Evolutionary conservation across 441 rosid genomes (phyloP).

Genomic region (Adansonia madagascariensis): DNA sequence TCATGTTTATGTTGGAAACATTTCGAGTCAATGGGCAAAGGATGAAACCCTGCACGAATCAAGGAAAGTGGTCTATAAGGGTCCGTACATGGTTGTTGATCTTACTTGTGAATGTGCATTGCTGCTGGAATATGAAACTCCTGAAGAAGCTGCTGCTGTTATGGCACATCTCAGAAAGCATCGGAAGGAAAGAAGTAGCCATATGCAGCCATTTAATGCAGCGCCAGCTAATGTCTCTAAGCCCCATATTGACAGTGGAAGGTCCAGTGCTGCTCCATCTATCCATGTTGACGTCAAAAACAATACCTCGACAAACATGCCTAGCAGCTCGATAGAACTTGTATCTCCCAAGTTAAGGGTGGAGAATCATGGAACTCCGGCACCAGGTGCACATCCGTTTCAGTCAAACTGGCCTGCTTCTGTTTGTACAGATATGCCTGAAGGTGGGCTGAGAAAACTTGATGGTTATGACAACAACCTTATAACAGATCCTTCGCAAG

Average conservation of each 20-base stretch:
- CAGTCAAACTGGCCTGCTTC: constrained; percentile 54
- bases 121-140: constrained; percentile 87
- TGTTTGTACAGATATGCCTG: constrained; percentile 36
- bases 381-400: constrained; percentile 51
- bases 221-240: constrained; percentile 48
- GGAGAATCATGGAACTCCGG: constrained; percentile 50
- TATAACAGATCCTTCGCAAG: constrained; percentile 46
- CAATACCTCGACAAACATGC: constrained; percentile 44
- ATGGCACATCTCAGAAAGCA: constrained; percentile 83
- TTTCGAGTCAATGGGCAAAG: constrained; percentile 83
- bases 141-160: constrained; percentile 85
- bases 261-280: constrained; percentile 50
- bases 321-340: constrained; percentile 66
- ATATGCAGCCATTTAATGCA: constrained; percentile 42
- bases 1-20: constrained; percentile 78
- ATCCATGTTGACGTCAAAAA: constrained; percentile 44
- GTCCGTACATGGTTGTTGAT: constrained; percentile 79
- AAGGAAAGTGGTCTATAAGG: constrained; percentile 73
- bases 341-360: constrained; percentile 62
- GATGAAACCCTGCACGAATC: constrained; percentile 89
- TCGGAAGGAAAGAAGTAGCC: constrained; percentile 64
- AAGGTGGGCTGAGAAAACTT: constrained; percentile 34
- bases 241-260: constrained; percentile 61
- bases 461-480: constrained; percentile 32
- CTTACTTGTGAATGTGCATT: constrained; percentile 79